Percentiles rank a stretch among this genome's conserved stretches.
Evolutionary conservation across 2,329 filamentous ascomycete genomes (phyloP).

Genomic region (Domatiomyces globalis): DNA sequence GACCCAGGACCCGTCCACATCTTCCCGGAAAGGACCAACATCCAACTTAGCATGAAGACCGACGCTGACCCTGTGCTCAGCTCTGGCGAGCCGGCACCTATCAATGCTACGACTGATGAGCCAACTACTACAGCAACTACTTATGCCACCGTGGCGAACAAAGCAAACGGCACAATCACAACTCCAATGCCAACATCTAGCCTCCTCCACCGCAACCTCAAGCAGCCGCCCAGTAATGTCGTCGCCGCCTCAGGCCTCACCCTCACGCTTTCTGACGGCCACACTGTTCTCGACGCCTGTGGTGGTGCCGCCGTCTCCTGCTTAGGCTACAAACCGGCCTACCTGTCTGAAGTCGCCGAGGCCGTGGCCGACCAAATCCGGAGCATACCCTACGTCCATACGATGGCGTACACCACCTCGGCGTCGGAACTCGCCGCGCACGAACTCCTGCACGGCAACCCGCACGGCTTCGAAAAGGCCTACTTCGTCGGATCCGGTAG

Average conservation of each 20-base stretch:
- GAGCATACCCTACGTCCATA: conserved; percentile 44
- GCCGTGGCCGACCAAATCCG: conserved; percentile 48
- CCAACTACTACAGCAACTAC: neutral
- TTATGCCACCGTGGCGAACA: neutral
- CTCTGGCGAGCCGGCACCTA: no score
- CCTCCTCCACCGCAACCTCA: conserved; percentile 40
- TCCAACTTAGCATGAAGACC: neutral
- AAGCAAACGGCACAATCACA: neutral
- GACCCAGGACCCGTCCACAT: no score
- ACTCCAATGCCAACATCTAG: neutral
- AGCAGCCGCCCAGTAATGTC: conserved; percentile 33
- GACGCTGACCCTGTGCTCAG: neutral
- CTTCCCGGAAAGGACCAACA: no score
- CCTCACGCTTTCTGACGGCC: conserved; percentile 41
- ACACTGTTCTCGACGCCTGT: conserved; percentile 55
- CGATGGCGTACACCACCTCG: conserved; percentile 43
- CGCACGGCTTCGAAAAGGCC: conserved; percentile 38
- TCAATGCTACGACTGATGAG: neutral
- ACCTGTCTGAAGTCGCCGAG: conserved; percentile 37
- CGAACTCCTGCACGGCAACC: conserved; percentile 37
- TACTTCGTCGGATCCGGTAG: conserved; percentile 49
- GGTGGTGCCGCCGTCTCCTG: conserved; percentile 58
- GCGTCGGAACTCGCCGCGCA: conserved; percentile 40
- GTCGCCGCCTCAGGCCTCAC: conserved; percentile 37
- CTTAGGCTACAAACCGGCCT: conserved; percentile 49